Base-by-base conservation (phyloP, 345 rosid species). In the Abelmoschus esculentus region DNA sequence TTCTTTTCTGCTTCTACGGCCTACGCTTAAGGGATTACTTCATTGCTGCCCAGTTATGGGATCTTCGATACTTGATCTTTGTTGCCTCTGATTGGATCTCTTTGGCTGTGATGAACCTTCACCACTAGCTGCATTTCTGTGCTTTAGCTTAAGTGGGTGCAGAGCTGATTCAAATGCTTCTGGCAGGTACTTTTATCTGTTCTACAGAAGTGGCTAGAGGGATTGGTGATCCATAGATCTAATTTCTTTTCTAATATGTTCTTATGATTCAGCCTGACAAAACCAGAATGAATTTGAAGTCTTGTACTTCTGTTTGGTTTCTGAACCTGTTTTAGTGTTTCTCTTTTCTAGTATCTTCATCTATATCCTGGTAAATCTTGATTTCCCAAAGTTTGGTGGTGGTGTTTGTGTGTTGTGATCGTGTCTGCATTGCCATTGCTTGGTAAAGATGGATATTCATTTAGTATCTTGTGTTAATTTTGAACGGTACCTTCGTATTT, bases 121-220 rank as follows among this genome's bases (percentile, higher is more conserved):
- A 74, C 77, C 70, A 73, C 72, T 77, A 73, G 70, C 77, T 86
- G 86, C 80, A 69, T 79, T 68, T 80, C 66, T 75, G 85, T 81
- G 78, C 74, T 75, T 84, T 76, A 78, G 69, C 83, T 82, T 80
- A 72, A 72, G 79, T 73, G 86, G 77, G 77, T 78, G 75, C 82
- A 77, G 79, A 75, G 86, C 96, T 86, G 86, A 89, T 73, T 83
- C 87, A 80, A 82, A 66, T 72, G 61, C 87, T 84, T 83, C 83
- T 82, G 82, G 82, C 87, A 83, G 90, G 88, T 83, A 87, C 77
- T 70, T 69, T 29, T 46, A 83, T 85, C 75, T 79, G 85, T 66
- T 81, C 69, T 74, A 36, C 81, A 75, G 83, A 80, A 81, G 91
- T 72, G 78, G 42, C 58, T 64, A 56, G 19, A 56, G 46, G 64